Conservation (phyloP, 495 filamentous ascomycete genomes). For the Lophiostoma macrostomum region DNA sequence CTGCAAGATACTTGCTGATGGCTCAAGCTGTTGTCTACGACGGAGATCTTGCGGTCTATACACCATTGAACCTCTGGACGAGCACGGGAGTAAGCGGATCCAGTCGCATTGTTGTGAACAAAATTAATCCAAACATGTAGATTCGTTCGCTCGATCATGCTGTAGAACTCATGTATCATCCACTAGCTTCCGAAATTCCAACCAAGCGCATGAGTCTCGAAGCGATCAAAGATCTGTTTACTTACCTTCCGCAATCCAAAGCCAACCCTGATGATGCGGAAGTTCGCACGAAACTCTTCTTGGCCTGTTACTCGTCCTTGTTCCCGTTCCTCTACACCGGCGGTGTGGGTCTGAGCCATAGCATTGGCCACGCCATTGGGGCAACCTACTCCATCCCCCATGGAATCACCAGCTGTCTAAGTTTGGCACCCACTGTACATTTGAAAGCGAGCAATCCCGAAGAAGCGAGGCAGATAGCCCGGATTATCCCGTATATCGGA, state of each 20-base stretch:
- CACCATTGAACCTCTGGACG: conserved; percentile 33
- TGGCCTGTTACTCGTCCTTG: conserved; percentile 30
- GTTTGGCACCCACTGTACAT: conserved; percentile 32
- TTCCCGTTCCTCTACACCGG: conserved; percentile 31
- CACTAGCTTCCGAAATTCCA: conserved; percentile 34
- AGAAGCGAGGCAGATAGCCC: conserved; percentile 33
- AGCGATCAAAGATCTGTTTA: conserved; percentile 32
- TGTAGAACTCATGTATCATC: conserved; percentile 36
- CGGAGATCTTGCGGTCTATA: conserved; percentile 30
- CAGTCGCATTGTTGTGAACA: background rate
- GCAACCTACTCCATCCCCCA: conserved; percentile 34
- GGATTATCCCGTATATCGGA: conserved; percentile 32
- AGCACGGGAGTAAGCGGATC: conserved; percentile 27
- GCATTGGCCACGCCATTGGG: conserved; percentile 35
- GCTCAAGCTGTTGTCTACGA: conserved; percentile 33
- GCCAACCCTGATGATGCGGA: conserved; percentile 26
- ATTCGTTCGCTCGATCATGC: conserved; percentile 36
- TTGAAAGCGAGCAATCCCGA: conserved; percentile 33
- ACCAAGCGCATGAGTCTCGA: conserved; percentile 31
- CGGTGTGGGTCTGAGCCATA: conserved; percentile 34
- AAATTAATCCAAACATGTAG: background rate
- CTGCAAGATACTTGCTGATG: background rate
- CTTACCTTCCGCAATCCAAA: conserved; percentile 31
- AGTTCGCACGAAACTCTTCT: conserved; percentile 22
- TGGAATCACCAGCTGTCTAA: conserved; percentile 36